phyloP scores from a whole-genome alignment of 768 basidiomycete genomes.

The Crucibulum laeve region DNA sequence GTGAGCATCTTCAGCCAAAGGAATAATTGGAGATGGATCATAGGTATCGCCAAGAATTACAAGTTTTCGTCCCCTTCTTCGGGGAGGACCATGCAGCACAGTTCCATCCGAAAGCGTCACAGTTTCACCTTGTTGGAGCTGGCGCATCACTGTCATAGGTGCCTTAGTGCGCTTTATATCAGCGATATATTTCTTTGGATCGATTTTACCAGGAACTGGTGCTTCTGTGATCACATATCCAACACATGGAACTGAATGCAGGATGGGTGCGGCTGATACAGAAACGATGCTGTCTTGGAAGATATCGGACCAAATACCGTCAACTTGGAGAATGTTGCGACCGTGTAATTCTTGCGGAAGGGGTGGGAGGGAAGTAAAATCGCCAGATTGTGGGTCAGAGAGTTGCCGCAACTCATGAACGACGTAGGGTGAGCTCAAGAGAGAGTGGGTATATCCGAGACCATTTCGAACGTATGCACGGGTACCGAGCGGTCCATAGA shows the following conservation, averaged over 20 bases:
- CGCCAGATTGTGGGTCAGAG: constrained; percentile 51
- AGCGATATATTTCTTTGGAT: constrained; percentile 62
- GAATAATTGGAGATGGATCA: constrained; percentile 65
- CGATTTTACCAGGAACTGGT: constrained; percentile 72
- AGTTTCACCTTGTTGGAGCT: constrained; percentile 60
- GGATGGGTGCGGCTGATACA: constrained; percentile 74
- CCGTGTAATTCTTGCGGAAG: constrained; percentile 57
- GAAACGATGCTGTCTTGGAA: constrained; percentile 52
- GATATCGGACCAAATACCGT: constrained; percentile 66
- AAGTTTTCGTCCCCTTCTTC: constrained; percentile 68
- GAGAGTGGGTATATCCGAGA: constrained; percentile 64
- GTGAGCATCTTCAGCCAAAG: constrained; percentile 61
- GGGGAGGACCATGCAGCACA: constrained; percentile 59
- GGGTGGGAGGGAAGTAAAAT: constrained; percentile 40
- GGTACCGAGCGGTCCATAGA: constrained; percentile 83
- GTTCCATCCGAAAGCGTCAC: constrained; percentile 71
- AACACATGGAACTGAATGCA: constrained; percentile 77
- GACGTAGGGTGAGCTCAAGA: constrained; percentile 62
- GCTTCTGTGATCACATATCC: constrained; percentile 75
- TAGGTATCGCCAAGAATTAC: constrained; percentile 84
- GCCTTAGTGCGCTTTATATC: constrained; percentile 67
- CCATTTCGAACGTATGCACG: constrained; percentile 74
- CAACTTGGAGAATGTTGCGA: constrained; percentile 53
- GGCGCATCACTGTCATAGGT: constrained; percentile 62
- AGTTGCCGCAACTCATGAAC: constrained; percentile 79